These are phyloP conservation scores for Pharnaceum exiguum DNA, from an alignment of 148 eudicot genomes.

Conservation along the genomic window DNA sequence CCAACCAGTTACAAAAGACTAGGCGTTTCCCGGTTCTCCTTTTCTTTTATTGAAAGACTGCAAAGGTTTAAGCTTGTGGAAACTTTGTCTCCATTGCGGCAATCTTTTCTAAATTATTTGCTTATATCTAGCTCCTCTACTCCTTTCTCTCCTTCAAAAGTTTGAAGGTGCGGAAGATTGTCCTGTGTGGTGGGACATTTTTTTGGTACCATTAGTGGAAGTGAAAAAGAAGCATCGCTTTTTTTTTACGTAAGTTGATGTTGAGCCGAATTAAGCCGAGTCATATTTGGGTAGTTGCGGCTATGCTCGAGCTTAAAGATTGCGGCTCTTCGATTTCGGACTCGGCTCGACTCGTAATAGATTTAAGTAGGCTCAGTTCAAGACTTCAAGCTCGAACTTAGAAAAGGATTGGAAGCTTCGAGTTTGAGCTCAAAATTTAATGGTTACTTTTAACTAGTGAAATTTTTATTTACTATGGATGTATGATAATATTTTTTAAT, in stretches of 20 bases:
- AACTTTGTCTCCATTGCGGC: conserved; percentile 54
- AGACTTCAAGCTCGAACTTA: too few relatives aligned
- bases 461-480: too few relatives aligned
- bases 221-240: conserved; percentile 44
- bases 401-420: too few relatives aligned
- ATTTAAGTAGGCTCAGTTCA: too few relatives aligned
- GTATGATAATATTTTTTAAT: too few relatives aligned
- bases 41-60: conserved; percentile 38
- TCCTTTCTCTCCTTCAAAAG: neutral
- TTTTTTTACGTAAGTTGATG: conserved; percentile 16
- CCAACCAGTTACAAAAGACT: conserved; percentile 25
- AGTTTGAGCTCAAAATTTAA: conserved; percentile 25
- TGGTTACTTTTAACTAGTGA: too few relatives aligned
- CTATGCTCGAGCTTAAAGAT: too few relatives aligned
- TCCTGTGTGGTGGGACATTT: conserved; percentile 27
- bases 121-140: neutral
- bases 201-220: conserved; percentile 24
- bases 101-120: conserved; percentile 11
- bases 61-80: conserved; percentile 58
- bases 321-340: too few relatives aligned
- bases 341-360: too few relatives aligned
- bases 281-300: too few relatives aligned
- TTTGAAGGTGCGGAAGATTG: conserved; percentile 31
- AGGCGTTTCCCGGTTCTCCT: conserved; percentile 27
- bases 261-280: too few relatives aligned